Percentiles rank a stretch among this genome's conserved stretches.
Evolutionary conservation across 257 asterid genomes (phyloP).

Genomic region (Paulownia fortunei): DNA sequence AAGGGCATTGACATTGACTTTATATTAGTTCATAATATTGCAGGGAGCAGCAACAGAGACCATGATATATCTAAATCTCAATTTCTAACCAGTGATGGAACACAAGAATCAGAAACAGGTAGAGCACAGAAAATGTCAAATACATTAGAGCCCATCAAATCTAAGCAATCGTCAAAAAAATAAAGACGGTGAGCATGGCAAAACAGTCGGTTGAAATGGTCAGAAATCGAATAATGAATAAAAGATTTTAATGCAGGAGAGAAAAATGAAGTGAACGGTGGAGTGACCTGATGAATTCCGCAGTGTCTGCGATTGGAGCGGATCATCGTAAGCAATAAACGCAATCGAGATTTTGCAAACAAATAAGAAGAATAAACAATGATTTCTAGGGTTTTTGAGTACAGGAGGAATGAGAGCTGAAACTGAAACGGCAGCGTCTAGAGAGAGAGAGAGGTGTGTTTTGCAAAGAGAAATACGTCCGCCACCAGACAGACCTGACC

Average conservation of each 20-base stretch:
- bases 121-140: neutral
- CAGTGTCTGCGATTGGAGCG: constrained; percentile 2
- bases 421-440: constrained; percentile 9
- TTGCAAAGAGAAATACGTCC: constrained; percentile 21
- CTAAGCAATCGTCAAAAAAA: constrained; percentile 4
- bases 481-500: constrained; percentile 30
- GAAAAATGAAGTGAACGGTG: neutral
- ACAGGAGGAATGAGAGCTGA: constrained; percentile 19
- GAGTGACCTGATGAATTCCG: constrained; percentile 32
- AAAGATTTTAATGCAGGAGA: constrained; percentile 13
- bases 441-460: constrained; percentile 21
- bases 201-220: neutral
- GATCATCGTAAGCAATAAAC: constrained; percentile 7
- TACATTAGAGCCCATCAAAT: constrained; percentile 1
- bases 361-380: neutral
- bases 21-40: neutral
- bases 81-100: constrained; percentile 18
- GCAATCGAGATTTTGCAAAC: neutral
- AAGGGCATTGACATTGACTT: constrained; percentile 22
- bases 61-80: constrained; percentile 14
- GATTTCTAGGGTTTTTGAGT: constrained; percentile 34
- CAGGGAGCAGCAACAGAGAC: constrained; percentile 1
- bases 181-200: neutral
- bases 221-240: neutral
- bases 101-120: constrained; percentile 25